Evolutionary conservation across 352 stramenopile species (phyloP), one percentile per base, ranked within the genome.

Genomic region (Phytophthora sp.): DNA sequence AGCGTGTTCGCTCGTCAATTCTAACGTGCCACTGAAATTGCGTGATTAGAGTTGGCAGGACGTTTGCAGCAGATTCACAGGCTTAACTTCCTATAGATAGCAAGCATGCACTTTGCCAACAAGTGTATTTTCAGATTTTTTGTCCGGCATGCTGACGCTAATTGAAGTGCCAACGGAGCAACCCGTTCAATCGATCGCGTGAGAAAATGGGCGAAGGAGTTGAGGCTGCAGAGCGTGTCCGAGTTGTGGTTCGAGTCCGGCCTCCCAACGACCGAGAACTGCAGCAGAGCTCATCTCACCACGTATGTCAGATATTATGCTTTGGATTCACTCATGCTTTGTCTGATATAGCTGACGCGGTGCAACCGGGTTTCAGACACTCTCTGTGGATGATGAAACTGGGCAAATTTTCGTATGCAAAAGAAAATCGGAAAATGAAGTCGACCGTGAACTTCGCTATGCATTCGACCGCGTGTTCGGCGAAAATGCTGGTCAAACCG

Each of bases 381-480:
- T 88, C 24, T 62, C 72, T 32, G 69, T 88, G 3, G 70, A 87
- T 48, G 48, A 52, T 18, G 38, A 69, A 9, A 44, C 48, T 26
- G 60, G 53, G 0, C 60, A 88, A 59, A 55, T 84, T 18, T 72
- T 83, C 42, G 66, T 83, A 17, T 77, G 69, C 66, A 87, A 88
- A 62, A 79, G 56, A 49, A 82, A 79, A 44, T 69, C 77, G 3
- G 66, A 72, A 3, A 45, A 60, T 10, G 79, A 83, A 32, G 28
- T 44, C 0, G 79, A 88, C 8, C 70, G 82, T 4, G 82, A 89
- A 30, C 56, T 86, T 18, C 74, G 69, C 8, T 91, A 71, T 53
- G 58, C 58, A 1, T 97, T 88, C 60, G 90, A 97, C 49, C 78
- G 74, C 27, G 85, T 96, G 11, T 89, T 97, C 37, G 75, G 61